Evolutionary conservation across 1,284 basidiomycete genomes (phyloP), one percentile per base, ranked within the genome.

Genomic region (Porodaedalea pini): DNA sequence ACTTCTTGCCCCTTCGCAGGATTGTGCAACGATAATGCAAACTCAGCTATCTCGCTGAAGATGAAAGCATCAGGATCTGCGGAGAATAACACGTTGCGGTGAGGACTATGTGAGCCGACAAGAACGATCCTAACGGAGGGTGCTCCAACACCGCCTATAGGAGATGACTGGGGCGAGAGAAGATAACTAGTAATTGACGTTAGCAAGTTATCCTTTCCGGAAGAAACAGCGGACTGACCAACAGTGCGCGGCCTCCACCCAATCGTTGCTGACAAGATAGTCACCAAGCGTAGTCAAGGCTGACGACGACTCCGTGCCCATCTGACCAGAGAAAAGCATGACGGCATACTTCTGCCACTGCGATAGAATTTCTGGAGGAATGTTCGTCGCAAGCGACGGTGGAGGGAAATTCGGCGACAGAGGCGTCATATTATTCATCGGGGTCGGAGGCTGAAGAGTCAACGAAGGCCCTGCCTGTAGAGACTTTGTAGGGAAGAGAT

Each of bases 41-140:
- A 99, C 73, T 99, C 97, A 7, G 88, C 76, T 40, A 98, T 87
- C 74, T 99, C 97, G 4, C 94, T 88, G 63, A 98, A 85, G 61
- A 97, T 82, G 58, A 94, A 78, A 5, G 86, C 75, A 68, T 98
- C 95, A 7, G 82, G 72, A 67, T 95, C 86, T 66, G 81, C 84
- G 65, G 79, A 75, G 66, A 86, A 88, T 36, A 72, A 76, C 0
- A 81, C 75, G 54, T 72, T 74, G 13, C 66, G 66, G 41, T 75
- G 75, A 0, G 86, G 87, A 67, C 74, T 83, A 48, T 77, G 80
- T 23, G 82, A 79, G 10, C 90, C 89, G 34, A 91, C 68, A 23
- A 94, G 72, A 11, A 83, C 75, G 40, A 92, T 73, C 27, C 89
- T 83, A 45, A 79, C 78, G 15, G 82, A 73, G 4, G 82, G 79